Percentiles rank a stretch among this genome's conserved stretches.
Conservation (phyloP, 305 asterid species). For the Fraxinus sp. region DNA sequence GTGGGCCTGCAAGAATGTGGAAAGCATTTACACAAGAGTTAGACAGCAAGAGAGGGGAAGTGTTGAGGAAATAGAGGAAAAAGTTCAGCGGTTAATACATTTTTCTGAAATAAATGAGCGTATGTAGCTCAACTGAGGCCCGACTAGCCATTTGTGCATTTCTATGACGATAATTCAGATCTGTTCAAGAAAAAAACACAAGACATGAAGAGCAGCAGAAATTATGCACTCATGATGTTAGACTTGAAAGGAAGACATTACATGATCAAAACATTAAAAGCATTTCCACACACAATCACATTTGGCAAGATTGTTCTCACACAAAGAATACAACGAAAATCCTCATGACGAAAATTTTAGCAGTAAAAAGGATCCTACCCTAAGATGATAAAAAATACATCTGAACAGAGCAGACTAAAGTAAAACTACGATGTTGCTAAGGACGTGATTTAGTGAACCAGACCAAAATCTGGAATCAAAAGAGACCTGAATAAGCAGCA, state of each 20-base stretch:
- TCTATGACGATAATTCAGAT: conserved; percentile 90
- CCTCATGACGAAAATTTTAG: neutral
- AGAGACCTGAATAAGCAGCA: conserved; percentile 5
- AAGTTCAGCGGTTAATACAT: conserved; percentile 43
- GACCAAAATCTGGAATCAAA: conserved; percentile 15
- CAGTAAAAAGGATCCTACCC: neutral
- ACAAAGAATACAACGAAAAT: neutral
- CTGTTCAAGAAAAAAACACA: conserved; percentile 36
- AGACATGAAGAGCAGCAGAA: conserved; percentile 23
- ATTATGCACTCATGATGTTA: neutral
- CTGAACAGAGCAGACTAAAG: neutral
- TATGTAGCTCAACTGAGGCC: conserved; percentile 94
- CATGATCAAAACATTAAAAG: neutral
- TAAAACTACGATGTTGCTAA: neutral
- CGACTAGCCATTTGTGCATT: conserved; percentile 99
- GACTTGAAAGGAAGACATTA: conserved; percentile 3
- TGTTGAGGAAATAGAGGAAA: neutral
- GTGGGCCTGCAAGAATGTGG: conserved; percentile 69
- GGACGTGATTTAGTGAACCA: neutral
- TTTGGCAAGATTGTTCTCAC: neutral
- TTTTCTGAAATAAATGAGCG: conserved; percentile 79
- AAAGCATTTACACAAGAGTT: neutral
- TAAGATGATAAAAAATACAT: neutral
- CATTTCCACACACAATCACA: neutral
- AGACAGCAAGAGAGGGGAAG: conserved; percentile 1